phyloP scores from a whole-genome alignment of 2,329 filamentous ascomycete species.

The Hypoxylon sp. region DNA sequence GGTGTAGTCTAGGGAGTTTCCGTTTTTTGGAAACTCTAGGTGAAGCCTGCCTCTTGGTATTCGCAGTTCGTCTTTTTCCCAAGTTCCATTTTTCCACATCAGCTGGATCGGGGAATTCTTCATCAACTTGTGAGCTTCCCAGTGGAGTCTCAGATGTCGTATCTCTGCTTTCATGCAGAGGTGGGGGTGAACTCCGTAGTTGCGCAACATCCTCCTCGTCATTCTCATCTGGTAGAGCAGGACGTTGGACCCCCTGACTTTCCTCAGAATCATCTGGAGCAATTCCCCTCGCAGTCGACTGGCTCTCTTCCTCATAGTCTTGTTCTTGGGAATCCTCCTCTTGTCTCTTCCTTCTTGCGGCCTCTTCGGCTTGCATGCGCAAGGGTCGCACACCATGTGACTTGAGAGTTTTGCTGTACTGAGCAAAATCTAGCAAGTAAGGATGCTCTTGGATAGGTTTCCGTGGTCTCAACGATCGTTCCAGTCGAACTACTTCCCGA shows the following conservation, averaged over 20 bases:
- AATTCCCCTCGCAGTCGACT: slow-evolving; percentile 48
- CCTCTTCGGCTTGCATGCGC: slow-evolving; percentile 50
- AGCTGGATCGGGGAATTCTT: slow-evolving; percentile 45
- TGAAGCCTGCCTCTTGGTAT: slow-evolving; percentile 41
- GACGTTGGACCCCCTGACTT: slow-evolving; percentile 44
- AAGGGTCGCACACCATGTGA: slow-evolving; percentile 64
- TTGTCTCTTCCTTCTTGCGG: slow-evolving; percentile 42
- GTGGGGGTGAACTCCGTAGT: slow-evolving; percentile 28
- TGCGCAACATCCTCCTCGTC: slow-evolving; percentile 36
- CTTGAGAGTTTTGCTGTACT: slow-evolving; percentile 62
- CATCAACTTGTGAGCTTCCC: slow-evolving; percentile 43
- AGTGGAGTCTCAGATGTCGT: slow-evolving; percentile 10
- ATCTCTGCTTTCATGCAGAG: slow-evolving; percentile 10
- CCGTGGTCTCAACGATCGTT: slow-evolving; percentile 64
- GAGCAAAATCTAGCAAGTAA: slow-evolving; percentile 64
- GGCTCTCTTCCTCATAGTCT: slow-evolving; percentile 62
- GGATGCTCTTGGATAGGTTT: slow-evolving; percentile 70
- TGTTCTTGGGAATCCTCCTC: slow-evolving; percentile 58
- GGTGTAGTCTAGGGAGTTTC: slow-evolving; percentile 37
- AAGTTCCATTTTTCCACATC: slow-evolving; percentile 44
- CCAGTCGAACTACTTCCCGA: slow-evolving; percentile 21
- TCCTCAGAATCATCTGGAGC: slow-evolving; percentile 47
- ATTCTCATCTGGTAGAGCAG: slow-evolving; percentile 28
- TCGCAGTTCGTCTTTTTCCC: slow-evolving; percentile 14
- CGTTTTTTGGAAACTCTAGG: slow-evolving; percentile 41